These are phyloP conservation scores for Candida ascalaphidarum DNA, from an alignment of 805 yeast genomes.

Conservation along the genomic window DNA sequence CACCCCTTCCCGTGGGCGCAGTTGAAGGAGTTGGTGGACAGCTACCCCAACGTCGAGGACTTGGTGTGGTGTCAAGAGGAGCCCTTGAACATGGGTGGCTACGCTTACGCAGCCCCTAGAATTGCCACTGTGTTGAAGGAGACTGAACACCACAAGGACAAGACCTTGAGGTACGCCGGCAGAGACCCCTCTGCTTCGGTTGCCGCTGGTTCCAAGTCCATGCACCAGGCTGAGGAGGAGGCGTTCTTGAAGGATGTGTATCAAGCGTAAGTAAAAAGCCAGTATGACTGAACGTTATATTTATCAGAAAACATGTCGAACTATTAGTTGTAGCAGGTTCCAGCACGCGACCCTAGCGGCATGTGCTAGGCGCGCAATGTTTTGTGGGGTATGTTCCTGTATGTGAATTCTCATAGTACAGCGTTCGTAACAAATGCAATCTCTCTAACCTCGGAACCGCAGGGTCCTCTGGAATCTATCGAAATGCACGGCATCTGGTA, in stretches of 20 bases:
- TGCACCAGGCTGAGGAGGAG: slow-evolving; percentile 84
- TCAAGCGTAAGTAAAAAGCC: slow-evolving; percentile 7
- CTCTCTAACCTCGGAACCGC: too few species aligned
- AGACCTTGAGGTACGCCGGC: slow-evolving; percentile 77
- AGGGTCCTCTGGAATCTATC: too few species aligned
- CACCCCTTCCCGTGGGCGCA: slow-evolving; percentile 99
- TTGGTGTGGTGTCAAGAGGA: slow-evolving; percentile 98
- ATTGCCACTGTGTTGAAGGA: slow-evolving; percentile 66
- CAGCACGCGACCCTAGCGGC: too few species aligned
- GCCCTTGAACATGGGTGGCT: slow-evolving; percentile 95
- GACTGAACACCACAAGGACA: slow-evolving; percentile 57
- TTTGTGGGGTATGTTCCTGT: too few species aligned
- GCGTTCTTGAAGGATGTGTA: slow-evolving; percentile 66
- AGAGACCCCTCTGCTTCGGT: slow-evolving; percentile 98
- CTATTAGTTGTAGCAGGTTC: too few species aligned
- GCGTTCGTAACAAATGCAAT: too few species aligned
- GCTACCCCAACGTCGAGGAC: slow-evolving; percentile 78
- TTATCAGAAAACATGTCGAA: too few species aligned
- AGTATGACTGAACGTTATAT: too few species aligned
- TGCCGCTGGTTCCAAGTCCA: slow-evolving; percentile 76
- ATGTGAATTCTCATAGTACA: too few species aligned
- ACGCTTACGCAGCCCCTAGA: slow-evolving; percentile 78
- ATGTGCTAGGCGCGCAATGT: too few species aligned
- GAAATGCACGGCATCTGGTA: too few species aligned
- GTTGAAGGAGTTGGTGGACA: slow-evolving; percentile 71